Conservation (phyloP, 2,329 filamentous ascomycete species). For the Paecilomyces sp. region DNA sequence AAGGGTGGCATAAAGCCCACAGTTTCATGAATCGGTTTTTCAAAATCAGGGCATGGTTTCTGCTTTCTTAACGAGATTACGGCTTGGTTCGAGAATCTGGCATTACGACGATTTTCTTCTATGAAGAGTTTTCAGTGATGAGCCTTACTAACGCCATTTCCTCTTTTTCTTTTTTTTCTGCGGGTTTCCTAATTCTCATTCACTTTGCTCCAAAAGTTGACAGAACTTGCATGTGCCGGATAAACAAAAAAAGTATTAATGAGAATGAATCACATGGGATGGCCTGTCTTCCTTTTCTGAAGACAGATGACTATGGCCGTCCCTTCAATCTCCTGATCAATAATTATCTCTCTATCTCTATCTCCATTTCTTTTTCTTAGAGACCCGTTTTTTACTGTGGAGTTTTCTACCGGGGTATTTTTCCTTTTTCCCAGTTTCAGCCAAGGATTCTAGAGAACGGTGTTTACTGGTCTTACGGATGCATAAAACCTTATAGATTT, state of each 20-base stretch:
- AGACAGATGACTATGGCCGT: not conserved
- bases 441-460: not conserved
- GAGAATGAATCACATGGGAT: not conserved
- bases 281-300: not conserved
- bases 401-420: not conserved
- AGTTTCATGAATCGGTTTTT: not conserved
- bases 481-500: no score
- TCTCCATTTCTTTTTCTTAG: not conserved
- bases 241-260: not conserved
- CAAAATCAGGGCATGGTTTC: not conserved
- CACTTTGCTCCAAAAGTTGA: not conserved
- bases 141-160: not conserved
- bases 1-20: not conserved
- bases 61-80: constrained; percentile 7
- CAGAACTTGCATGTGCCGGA: not conserved
- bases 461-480: not conserved
- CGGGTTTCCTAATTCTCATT: not conserved
- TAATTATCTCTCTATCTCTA: not conserved
- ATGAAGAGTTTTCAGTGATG: not conserved
- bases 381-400: not conserved
- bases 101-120: constrained; percentile 3
- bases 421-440: not conserved
- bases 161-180: not conserved
- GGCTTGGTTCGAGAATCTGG: constrained; percentile 13
- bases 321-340: not conserved